Conservation (phyloP, 176 grass and related monocot species). For the Juncus effusus region DNA sequence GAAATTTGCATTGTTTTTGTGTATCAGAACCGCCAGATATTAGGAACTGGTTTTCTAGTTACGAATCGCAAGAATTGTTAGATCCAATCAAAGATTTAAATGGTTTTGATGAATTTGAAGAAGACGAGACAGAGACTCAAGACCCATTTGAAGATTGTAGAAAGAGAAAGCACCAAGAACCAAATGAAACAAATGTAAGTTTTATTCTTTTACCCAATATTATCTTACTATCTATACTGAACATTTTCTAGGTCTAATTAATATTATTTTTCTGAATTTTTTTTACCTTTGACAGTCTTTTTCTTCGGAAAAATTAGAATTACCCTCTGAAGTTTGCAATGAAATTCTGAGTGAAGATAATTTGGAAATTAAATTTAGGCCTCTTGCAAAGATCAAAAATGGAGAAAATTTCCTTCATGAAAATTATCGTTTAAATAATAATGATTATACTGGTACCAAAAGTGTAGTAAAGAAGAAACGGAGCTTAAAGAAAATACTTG, state of each 20-base stretch:
- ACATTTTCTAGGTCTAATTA: neutral
- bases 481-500: constrained; percentile 34
- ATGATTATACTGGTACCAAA: neutral
- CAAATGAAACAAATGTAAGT: constrained; percentile 17
- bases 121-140: constrained; percentile 34
- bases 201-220: neutral
- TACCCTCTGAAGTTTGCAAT: neutral
- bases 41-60: constrained; percentile 83
- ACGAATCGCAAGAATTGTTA: constrained; percentile 32
- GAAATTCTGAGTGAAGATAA: neutral
- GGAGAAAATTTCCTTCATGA: constrained; percentile 1
- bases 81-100: constrained; percentile 40
- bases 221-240: neutral
- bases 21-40: constrained; percentile 75
- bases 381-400: constrained; percentile 3
- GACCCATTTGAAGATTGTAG: constrained; percentile 35
- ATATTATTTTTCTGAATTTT: neutral
- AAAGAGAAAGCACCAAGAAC: constrained; percentile 22
- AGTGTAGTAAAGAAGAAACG: constrained; percentile 41
- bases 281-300: constrained; percentile 10
- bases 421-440: neutral
- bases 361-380: neutral
- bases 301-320: constrained; percentile 26
- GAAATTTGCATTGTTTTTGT: neutral
- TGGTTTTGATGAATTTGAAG: neutral